phyloP scores from a whole-genome alignment of 768 basidiomycete species.

The Tulasnella sp. region DNA sequence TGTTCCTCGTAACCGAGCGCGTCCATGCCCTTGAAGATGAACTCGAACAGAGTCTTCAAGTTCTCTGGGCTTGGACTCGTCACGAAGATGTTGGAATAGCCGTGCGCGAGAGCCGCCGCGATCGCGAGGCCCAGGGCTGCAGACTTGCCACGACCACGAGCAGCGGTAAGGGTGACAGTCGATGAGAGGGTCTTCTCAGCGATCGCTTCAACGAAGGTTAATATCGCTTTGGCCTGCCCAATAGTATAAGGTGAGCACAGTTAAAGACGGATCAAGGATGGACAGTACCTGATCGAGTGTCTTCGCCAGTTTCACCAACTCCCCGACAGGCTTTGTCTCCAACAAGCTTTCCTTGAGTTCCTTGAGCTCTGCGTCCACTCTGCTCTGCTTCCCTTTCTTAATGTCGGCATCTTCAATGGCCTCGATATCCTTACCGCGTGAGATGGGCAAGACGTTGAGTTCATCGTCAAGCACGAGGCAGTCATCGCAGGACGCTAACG shows the following conservation, averaged over 20 bases:
- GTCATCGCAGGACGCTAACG: constrained; percentile 82
- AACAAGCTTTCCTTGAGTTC: constrained; percentile 65
- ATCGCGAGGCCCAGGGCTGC: constrained; percentile 93
- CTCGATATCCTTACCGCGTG: constrained; percentile 83
- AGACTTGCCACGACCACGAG: constrained; percentile 90
- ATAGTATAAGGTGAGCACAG: neutral
- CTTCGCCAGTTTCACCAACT: constrained; percentile 78
- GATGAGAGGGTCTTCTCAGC: constrained; percentile 87
- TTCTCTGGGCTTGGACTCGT: constrained; percentile 97
- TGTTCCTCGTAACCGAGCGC: constrained; percentile 93
- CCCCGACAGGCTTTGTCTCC: constrained; percentile 77
- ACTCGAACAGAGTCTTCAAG: constrained; percentile 93
- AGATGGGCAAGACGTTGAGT: constrained; percentile 92
- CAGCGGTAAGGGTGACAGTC: constrained; percentile 89
- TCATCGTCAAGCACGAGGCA: constrained; percentile 96
- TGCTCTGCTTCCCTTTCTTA: constrained; percentile 35
- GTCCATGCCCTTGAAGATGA: constrained; percentile 94
- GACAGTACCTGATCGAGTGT: constrained; percentile 71
- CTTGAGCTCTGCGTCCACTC: constrained; percentile 50
- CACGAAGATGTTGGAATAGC: constrained; percentile 96
- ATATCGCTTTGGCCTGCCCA: constrained; percentile 57
- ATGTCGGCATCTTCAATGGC: constrained; percentile 41
- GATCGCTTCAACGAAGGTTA: constrained; percentile 91
- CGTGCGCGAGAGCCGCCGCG: constrained; percentile 81
- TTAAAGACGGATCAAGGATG: neutral